These are phyloP conservation scores for Musa troglodytarum DNA, from an alignment of 176 grass and related monocot genomes.

Conservation along the genomic window DNA sequence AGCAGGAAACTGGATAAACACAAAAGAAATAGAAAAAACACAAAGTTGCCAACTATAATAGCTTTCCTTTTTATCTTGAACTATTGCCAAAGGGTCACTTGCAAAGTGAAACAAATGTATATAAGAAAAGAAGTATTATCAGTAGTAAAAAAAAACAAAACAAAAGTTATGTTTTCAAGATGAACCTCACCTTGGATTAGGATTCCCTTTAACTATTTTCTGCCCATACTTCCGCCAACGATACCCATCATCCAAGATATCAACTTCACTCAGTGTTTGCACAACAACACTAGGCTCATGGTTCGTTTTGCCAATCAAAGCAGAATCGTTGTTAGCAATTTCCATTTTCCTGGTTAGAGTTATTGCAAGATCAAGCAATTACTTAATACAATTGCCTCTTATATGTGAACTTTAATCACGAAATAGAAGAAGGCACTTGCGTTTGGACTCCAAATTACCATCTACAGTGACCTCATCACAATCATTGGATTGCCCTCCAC, in stretches of 20 bases:
- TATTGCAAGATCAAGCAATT: conserved; percentile 3
- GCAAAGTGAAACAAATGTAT: not conserved
- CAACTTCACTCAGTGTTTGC: conserved; percentile 98
- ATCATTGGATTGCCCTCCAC: conserved; percentile 54
- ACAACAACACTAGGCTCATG: conserved; percentile 94
- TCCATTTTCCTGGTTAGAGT: conserved; percentile 76
- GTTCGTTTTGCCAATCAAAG: conserved; percentile 75
- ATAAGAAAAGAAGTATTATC: not conserved
- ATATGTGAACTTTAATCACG: not conserved
- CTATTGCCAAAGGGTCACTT: not conserved
- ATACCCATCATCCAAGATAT: conserved; percentile 99
- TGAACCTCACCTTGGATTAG: conserved; percentile 68
- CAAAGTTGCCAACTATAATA: not conserved
- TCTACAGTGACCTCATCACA: conserved; percentile 55
- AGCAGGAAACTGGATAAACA: not conserved
- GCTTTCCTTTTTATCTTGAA: not conserved
- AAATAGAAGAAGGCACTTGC: conserved; percentile 41
- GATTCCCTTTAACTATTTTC: conserved; percentile 99
- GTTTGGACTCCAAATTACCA: conserved; percentile 71
- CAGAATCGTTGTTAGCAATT: conserved; percentile 51
- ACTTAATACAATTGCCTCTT: not conserved
- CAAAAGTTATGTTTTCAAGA: not conserved
- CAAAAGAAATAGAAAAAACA: not conserved
- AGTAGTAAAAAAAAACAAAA: not conserved
- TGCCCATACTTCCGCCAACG: conserved; percentile 99